Base-by-base conservation (phyloP, 768 basidiomycete genomes). In the Xerocomus spinulosus region DNA sequence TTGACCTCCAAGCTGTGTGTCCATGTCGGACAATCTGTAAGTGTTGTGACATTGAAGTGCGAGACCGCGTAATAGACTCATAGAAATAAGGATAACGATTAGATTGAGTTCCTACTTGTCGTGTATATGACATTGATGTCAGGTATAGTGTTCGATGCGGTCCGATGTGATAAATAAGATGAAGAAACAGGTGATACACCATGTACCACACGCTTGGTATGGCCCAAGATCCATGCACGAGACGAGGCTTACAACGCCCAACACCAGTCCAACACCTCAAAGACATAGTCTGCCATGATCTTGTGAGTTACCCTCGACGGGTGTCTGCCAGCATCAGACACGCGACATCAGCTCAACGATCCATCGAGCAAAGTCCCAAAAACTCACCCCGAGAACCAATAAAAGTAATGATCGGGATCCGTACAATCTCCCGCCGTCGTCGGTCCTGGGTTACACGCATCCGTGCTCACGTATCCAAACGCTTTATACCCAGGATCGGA, bases 231-330 rank as follows among this genome's bases (percentile, higher is more conserved):
- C 21, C 8, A 21, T 10, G 15, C 20, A 24, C 6, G 3, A 45
- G 25, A 15, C 1, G 1, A 17, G 15, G 10, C 14, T 51, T 33
- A 55, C 28, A 9, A 30, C 21, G 53, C 55, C 30, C 51, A 43
- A 47, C 76, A 77, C 4, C 50, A 6, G 1, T 44, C 38, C 58
- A 76, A 58, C 0, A 75, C 75, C 43, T 73, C 68, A 21, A 59
- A 55, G 0, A 76, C 76, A 30, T 70, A 78, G 49, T 77, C 77
- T 5, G 76, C 77, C 78, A 80, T 79, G 43, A 80, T 74, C 35
- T 71, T 67, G 54, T 72, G 64, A 0, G 74, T 77, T 55, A 72
- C 71, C 37, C 70, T 73, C 15, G 75, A 76, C 3, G 78, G 80
- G 50, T 80, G 76, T 5, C 78, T 77, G n/a, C n/a, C n/a, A n/a